Evolutionary conservation across 345 rosid species (phyloP).

Genomic region (Eutrema heterophyllum): DNA sequence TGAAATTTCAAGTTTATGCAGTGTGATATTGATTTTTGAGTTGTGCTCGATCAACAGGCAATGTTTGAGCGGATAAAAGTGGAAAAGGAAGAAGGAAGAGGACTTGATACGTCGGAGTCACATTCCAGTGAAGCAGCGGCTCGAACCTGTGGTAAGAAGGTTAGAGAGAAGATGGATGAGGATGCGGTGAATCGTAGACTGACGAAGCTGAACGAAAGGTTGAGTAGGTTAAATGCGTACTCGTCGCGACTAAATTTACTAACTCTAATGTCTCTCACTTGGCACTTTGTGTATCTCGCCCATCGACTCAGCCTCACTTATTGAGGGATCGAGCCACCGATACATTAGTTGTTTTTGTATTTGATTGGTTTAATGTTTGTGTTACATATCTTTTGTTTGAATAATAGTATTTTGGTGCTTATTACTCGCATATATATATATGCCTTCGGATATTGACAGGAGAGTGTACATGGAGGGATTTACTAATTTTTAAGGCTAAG

Average conservation of each 20-base stretch:
- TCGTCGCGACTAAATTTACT: slow-evolving; percentile 52
- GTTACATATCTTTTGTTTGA: background rate
- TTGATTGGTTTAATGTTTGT: background rate
- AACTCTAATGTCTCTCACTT: slow-evolving; percentile 54
- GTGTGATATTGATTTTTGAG: background rate
- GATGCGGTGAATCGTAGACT: slow-evolving; percentile 21
- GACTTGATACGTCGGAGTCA: slow-evolving; percentile 31
- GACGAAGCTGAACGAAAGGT: slow-evolving; percentile 32
- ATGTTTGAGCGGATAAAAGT: slow-evolving; percentile 63
- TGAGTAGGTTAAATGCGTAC: slow-evolving; percentile 49
- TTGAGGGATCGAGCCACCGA: slow-evolving; percentile 2
- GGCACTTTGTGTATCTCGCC: slow-evolving; percentile 61
- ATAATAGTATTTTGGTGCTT: background rate
- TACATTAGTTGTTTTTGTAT: background rate
- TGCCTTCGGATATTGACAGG: no score
- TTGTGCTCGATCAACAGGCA: slow-evolving; percentile 6
- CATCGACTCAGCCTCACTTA: slow-evolving; percentile 36
- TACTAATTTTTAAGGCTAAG: no score
- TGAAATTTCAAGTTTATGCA: background rate
- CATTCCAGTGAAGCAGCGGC: background rate
- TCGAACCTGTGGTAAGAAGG: background rate
- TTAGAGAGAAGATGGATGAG: slow-evolving; percentile 17
- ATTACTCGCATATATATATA: no score
- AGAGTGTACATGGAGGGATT: no score
- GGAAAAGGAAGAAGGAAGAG: slow-evolving; percentile 83